These are phyloP conservation scores for Trametes polyzona DNA, from an alignment of 1,284 basidiomycete genomes.

Conservation along the genomic window DNA sequence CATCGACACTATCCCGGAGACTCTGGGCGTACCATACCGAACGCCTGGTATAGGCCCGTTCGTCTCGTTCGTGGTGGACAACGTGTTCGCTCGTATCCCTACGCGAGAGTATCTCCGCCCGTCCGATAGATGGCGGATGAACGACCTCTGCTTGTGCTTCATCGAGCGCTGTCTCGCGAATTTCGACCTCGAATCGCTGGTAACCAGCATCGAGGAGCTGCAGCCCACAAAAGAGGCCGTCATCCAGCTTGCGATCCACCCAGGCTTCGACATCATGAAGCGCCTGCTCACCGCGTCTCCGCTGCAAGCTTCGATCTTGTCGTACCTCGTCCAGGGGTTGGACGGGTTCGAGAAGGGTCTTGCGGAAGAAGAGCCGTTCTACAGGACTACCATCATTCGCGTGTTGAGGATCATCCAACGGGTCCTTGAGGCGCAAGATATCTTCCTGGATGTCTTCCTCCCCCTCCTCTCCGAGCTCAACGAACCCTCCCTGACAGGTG, in stretches of 20 bases:
- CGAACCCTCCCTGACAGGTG: conserved; percentile 55
- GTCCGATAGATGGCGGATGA: conserved; percentile 86
- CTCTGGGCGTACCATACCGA: conserved; percentile 75
- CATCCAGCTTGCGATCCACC: conserved; percentile 69
- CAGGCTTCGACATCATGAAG: conserved; percentile 88
- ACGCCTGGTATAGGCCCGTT: conserved; percentile 80
- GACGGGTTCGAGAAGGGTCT: conserved; percentile 77
- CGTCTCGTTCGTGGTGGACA: conserved; percentile 86
- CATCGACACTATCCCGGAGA: conserved; percentile 76
- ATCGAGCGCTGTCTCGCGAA: conserved; percentile 83
- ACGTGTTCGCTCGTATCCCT: conserved; percentile 77
- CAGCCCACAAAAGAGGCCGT: conserved; percentile 55
- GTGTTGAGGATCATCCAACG: conserved; percentile 85
- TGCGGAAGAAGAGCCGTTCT: conserved; percentile 70
- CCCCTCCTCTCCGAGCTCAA: conserved; percentile 76
- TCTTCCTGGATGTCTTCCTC: conserved; percentile 89
- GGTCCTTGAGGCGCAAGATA: conserved; percentile 83
- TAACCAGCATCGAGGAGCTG: conserved; percentile 53
- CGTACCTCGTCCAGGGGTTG: conserved; percentile 78
- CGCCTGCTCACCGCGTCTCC: conserved; percentile 76
- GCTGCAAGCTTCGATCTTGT: conserved; percentile 74
- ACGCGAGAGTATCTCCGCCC: conserved; percentile 76
- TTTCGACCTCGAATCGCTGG: conserved; percentile 76
- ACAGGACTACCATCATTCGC: conserved; percentile 77
- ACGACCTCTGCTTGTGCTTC: conserved; percentile 84